Evolutionary conservation across 1,139 yeast genomes (phyloP).

Genomic region (Blastobotrys arbuscula): DNA sequence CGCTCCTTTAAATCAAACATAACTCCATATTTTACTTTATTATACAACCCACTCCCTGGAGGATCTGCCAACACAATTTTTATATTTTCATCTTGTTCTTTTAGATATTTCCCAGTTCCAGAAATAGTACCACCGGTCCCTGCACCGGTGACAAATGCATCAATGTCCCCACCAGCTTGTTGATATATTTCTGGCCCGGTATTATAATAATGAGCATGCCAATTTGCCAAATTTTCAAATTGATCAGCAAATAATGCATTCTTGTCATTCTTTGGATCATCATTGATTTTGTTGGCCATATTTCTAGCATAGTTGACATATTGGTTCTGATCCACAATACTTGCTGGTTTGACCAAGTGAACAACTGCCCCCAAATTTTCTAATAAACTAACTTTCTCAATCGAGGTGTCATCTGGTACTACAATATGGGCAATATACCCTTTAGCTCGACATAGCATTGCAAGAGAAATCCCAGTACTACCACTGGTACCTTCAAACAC

Average conservation of each 20-base stretch:
- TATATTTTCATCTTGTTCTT: constrained; percentile 40
- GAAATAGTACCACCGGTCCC: constrained; percentile 79
- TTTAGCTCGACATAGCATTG: constrained; percentile 76
- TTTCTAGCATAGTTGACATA: constrained; percentile 82
- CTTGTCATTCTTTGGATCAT: constrained; percentile 30
- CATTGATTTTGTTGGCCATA: constrained; percentile 52
- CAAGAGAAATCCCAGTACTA: constrained; percentile 91
- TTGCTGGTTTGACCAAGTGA: constrained; percentile 90
- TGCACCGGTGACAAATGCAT: constrained; percentile 75
- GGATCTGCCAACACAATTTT: constrained; percentile 76
- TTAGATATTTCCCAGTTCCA: constrained; percentile 74
- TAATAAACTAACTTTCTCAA: constrained; percentile 69
- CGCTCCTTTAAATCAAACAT: constrained; percentile 86
- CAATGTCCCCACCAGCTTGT: constrained; percentile 55
- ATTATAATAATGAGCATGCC: constrained; percentile 73
- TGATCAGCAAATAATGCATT: constrained; percentile 87
- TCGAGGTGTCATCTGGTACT: constrained; percentile 90
- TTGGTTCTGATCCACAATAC: constrained; percentile 89
- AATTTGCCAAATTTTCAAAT: constrained; percentile 87
- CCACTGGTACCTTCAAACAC: constrained; percentile 95
- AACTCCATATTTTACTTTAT: constrained; percentile 81
- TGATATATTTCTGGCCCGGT: constrained; percentile 88
- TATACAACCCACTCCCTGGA: constrained; percentile 87
- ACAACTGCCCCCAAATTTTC: constrained; percentile 74
- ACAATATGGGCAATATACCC: constrained; percentile 91